Evolutionary conservation across 352 stramenopile genomes (phyloP), one percentile per base, ranked within the genome.

Genomic region (Pythium periplocum): DNA sequence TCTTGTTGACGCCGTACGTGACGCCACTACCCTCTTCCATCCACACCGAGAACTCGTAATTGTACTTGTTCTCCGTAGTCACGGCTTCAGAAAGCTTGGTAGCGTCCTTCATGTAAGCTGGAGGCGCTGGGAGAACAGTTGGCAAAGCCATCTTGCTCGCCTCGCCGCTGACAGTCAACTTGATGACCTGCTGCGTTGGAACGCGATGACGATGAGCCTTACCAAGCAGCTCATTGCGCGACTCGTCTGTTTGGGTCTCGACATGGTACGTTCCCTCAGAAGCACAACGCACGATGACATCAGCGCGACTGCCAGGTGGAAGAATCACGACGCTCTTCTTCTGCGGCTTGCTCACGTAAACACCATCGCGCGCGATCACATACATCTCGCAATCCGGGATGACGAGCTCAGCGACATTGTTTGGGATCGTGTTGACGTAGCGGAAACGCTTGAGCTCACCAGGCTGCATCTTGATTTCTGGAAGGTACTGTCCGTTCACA

Each of bases 381-480:
- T 77, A 55, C 44, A 87, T 51, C 33, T 72, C 66, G 45, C 82
- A 92, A 4, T 55, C 66, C 10, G 71, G 79, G 12, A 67, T 69
- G 33, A 87, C 65, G 9, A 92, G 55, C 60, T 92, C 82, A 4
- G 69, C 73, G 6, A 90, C 73, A 63, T 86, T 90, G 54, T 92
- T 92, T n/a, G 82, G 73, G 50, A 92, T 87, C 26, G 82, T 78
- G 51, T 92, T 92, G 37, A 92, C 56, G 52, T 78, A 80, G 6
- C 82, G 71, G 33, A 90, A 46, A 5, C 82, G 82, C 60, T 86
- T 89, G 66, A 84, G 72, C 55, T 84, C 73, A 1, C 67, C 64
- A 0, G 71, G 60, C 6, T 61, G 59, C 50, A 90, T 64, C 51
- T 83, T 61, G 26, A 92, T 11, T 26, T 67, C 67, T 2, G 82